These are phyloP conservation scores for Schizonepeta tenuifolia DNA, from an alignment of 257 asterid genomes.

Conservation along the genomic window DNA sequence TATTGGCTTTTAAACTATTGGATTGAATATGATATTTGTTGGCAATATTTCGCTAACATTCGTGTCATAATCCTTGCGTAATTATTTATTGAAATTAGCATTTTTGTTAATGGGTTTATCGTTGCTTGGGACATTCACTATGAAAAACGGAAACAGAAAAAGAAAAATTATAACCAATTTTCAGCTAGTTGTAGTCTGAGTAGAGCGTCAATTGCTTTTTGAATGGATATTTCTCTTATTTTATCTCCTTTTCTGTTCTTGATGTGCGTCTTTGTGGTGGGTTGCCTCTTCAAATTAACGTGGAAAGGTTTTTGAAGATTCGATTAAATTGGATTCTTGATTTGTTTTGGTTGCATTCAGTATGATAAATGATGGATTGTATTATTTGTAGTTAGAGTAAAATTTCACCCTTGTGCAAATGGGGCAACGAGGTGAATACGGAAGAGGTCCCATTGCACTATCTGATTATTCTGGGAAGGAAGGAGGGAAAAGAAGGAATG, in stretches of 20 bases:
- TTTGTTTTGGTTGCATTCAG: slow-evolving; percentile 20
- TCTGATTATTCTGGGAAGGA: slow-evolving; percentile 60
- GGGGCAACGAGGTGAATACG: slow-evolving; percentile 75
- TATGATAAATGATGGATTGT: slow-evolving; percentile 13
- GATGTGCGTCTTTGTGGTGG: not conserved
- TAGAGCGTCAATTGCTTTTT: not conserved
- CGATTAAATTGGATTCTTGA: slow-evolving; percentile 15
- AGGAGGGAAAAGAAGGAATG: slow-evolving; percentile 60
- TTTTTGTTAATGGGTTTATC: slow-evolving; percentile 34
- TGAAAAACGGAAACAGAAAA: not conserved
- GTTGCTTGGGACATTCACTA: slow-evolving; percentile 9
- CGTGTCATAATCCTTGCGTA: not conserved
- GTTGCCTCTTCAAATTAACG: slow-evolving; percentile 8
- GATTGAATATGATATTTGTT: slow-evolving; percentile 30
- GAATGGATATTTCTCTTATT: not conserved
- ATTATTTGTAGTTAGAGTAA: slow-evolving; percentile 27
- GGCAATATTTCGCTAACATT: slow-evolving; percentile 14
- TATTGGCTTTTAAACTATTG: slow-evolving; percentile 15
- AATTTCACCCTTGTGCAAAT: slow-evolving; percentile 34
- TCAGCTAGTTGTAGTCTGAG: slow-evolving; percentile 22
- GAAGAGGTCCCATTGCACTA: slow-evolving; percentile 48
- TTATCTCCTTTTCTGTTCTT: not conserved
- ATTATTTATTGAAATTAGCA: slow-evolving; percentile 15
- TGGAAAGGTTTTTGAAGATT: slow-evolving; percentile 1
- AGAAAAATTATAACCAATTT: not conserved